A percentile compares a stretch with the other conserved stretches of the same genome.
These are phyloP conservation scores for Carpediemonas membranifera DNA, from an alignment of 78 protist genomes.

Conservation along the genomic window DNA sequence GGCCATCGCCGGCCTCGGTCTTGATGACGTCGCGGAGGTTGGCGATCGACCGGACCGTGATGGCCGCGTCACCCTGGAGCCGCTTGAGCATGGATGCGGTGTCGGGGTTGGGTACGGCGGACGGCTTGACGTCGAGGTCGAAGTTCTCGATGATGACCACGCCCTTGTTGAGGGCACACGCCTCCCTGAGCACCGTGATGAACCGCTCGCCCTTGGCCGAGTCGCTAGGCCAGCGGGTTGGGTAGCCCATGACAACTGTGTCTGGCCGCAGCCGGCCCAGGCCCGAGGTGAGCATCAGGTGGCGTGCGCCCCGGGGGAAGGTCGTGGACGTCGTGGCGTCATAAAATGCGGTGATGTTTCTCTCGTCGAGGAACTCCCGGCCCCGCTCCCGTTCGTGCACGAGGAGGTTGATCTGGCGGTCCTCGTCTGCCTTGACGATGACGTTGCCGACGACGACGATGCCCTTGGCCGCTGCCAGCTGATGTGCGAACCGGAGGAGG, in stretches of 20 bases:
- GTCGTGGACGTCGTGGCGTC: not conserved
- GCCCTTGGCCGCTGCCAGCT: not conserved
- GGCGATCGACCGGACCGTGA: not conserved
- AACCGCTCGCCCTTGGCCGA: too few species aligned
- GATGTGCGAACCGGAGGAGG: not conserved
- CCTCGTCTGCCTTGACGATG: not conserved
- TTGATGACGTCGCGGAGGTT: not conserved
- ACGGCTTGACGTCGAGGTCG: not conserved
- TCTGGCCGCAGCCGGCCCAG: constrained; percentile 22
- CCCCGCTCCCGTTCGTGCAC: not conserved
- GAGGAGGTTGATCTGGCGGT: not conserved
- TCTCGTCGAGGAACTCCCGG: not conserved
- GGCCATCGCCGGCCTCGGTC: not conserved
- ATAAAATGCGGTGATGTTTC: not conserved
- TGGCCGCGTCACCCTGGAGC: not conserved
- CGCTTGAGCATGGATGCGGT: not conserved
- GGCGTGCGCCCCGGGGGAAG: not conserved
- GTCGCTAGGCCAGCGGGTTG: too few species aligned
- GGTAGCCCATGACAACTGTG: not conserved
- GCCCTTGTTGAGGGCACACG: too few species aligned
- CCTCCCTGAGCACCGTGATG: too few species aligned
- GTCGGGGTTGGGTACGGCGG: not conserved
- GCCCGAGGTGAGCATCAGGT: constrained; percentile 3
- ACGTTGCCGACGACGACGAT: not conserved
- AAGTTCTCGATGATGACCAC: too few species aligned